Conservation (phyloP, 2,329 filamentous ascomycete species). For the Neonectria magnoliae region DNA sequence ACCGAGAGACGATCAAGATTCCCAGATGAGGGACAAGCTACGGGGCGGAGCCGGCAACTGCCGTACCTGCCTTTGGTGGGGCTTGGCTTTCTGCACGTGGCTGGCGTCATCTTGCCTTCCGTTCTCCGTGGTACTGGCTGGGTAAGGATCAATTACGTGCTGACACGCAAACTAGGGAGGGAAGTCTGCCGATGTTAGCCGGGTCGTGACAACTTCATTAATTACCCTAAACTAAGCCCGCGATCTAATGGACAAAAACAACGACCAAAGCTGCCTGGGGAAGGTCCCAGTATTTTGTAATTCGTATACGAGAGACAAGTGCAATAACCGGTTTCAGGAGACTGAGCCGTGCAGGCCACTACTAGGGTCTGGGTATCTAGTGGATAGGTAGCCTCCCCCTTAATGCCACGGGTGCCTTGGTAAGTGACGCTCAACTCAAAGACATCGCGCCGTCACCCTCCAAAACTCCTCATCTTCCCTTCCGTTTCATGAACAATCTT, state of each 20-base stretch:
- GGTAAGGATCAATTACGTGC: conserved; percentile 13
- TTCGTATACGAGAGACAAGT: background rate
- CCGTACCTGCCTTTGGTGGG: conserved; percentile 25
- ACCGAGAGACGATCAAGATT: background rate
- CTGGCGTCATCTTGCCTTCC: conserved; percentile 39
- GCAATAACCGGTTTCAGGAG: background rate
- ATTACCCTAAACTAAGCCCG: conserved; percentile 11
- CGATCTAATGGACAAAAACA: background rate
- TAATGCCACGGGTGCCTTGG: no score
- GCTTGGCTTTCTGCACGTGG: conserved; percentile 38
- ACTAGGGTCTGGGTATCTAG: background rate
- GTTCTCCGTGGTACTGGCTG: background rate
- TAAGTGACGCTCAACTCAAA: background rate
- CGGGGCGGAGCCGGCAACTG: conserved; percentile 36
- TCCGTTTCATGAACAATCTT: conserved; percentile 21
- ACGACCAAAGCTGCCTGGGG: background rate
- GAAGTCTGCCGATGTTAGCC: conserved; percentile 35
- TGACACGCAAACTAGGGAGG: conserved; percentile 2
- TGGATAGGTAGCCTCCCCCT: background rate
- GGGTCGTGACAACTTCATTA: conserved; percentile 8
- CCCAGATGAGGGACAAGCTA: conserved; percentile 20
- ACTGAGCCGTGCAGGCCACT: background rate
- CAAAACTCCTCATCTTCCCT: background rate
- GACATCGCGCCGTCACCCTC: background rate
- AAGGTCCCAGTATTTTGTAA: background rate